Evolutionary conservation across 2,329 filamentous ascomycete genomes (phyloP).

Genomic region (Aspergillus amoenus): DNA sequence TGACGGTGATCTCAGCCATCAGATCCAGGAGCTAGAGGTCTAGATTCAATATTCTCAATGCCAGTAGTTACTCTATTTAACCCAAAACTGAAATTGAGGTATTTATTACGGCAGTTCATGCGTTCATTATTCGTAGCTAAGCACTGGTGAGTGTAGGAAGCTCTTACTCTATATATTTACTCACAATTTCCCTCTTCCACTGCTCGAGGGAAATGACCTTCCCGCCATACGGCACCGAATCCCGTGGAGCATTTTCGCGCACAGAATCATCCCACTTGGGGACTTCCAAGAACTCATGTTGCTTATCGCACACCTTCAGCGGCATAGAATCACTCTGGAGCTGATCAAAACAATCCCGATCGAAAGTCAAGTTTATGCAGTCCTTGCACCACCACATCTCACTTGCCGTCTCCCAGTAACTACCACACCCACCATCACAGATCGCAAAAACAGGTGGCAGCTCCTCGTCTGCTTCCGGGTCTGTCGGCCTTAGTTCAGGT

Average conservation of each 20-base stretch:
- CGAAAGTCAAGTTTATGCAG: slow-evolving; percentile 27
- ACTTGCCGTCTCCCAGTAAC: slow-evolving; percentile 22
- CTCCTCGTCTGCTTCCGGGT: not conserved
- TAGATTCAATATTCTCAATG: too few species aligned
- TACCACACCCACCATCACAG: slow-evolving; percentile 19
- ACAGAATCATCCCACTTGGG: slow-evolving; percentile 22
- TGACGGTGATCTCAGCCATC: not conserved
- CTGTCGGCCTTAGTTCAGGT: not conserved
- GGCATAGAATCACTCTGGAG: slow-evolving; percentile 25
- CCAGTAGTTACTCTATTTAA: too few species aligned
- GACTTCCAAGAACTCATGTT: slow-evolving; percentile 25
- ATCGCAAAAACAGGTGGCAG: not conserved
- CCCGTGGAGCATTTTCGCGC: slow-evolving; percentile 17
- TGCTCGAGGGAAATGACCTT: slow-evolving; percentile 21
- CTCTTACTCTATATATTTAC: slow-evolving; percentile 20
- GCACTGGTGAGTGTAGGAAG: slow-evolving; percentile 2
- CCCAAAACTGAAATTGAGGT: too few species aligned
- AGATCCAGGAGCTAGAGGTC: not conserved
- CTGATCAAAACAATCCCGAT: slow-evolving; percentile 19
- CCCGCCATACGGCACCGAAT: slow-evolving; percentile 23
- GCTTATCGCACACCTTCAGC: slow-evolving; percentile 22
- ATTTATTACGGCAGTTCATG: too few species aligned
- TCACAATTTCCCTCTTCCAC: slow-evolving; percentile 22
- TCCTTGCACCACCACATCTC: slow-evolving; percentile 30
- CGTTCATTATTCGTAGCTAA: not conserved